Conservation (phyloP, 2,329 filamentous ascomycete genomes). For the Stachybotrys chlorohalonatus region DNA sequence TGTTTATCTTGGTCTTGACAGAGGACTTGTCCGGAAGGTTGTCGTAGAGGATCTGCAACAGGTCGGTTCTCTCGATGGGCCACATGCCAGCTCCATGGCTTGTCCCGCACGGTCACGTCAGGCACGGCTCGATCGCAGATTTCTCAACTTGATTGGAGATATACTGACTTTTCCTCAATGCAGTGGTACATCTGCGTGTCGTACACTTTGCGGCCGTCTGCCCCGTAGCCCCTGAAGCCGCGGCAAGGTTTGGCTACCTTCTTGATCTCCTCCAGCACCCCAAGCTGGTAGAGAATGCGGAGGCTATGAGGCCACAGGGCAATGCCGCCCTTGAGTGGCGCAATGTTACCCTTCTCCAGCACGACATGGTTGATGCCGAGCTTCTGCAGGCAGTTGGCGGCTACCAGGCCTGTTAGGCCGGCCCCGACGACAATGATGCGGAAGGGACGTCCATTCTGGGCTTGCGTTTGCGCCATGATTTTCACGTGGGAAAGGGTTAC, state of each 20-base stretch:
- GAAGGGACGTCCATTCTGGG: background rate
- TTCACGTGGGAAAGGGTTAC: too few relatives aligned
- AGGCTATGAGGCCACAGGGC: constrained; percentile 14
- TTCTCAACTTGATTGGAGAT: too few relatives aligned
- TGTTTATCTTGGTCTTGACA: background rate
- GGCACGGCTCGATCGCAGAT: background rate
- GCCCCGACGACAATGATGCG: constrained; percentile 16
- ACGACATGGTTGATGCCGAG: constrained; percentile 19
- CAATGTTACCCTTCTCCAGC: constrained; percentile 12
- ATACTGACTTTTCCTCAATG: background rate
- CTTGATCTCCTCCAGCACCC: constrained; percentile 2
- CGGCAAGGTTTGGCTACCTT: too few relatives aligned
- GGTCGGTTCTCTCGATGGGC: background rate
- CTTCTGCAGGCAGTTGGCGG: constrained; percentile 15
- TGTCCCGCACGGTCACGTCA: background rate
- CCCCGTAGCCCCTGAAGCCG: too few relatives aligned
- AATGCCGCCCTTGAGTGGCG: constrained; percentile 10
- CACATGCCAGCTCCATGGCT: background rate
- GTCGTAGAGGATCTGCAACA: constrained; percentile 7
- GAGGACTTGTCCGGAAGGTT: constrained; percentile 4
- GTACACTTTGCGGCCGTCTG: too few relatives aligned
- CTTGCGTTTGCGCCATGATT: too few relatives aligned
- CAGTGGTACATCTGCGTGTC: background rate
- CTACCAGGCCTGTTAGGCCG: constrained; percentile 24
- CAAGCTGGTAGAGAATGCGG: constrained; percentile 18